Evolutionary conservation across 768 basidiomycete species (phyloP).

Genomic region (Agaricus blazei): DNA sequence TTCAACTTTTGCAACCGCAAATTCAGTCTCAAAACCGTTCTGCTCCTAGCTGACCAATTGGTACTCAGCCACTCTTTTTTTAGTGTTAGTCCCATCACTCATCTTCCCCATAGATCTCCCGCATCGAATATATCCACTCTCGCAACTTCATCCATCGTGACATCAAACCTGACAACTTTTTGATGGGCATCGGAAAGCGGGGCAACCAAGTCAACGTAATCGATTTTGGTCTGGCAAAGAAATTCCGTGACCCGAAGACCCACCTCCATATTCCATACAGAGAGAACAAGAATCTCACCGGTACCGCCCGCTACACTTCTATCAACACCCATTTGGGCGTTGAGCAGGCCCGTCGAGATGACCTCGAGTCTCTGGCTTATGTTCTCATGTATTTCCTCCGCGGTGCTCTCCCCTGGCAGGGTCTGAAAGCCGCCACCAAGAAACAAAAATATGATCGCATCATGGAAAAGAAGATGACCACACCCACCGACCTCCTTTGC

Average conservation of each 20-base stretch:
- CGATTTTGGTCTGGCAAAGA: constrained; percentile 98
- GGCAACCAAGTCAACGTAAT: constrained; percentile 99
- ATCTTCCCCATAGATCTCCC: constrained; percentile 68
- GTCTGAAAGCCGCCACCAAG: constrained; percentile 99
- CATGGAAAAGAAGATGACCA: constrained; percentile 99
- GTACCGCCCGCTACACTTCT: constrained; percentile 97
- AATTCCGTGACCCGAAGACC: constrained; percentile 99
- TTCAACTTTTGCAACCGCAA: constrained; percentile 98
- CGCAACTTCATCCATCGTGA: constrained; percentile 98
- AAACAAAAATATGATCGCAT: constrained; percentile 99
- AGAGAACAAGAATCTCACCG: constrained; percentile 99
- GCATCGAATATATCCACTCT: constrained; percentile 99
- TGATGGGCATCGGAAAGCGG: constrained; percentile 99
- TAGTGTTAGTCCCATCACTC: constrained; percentile 18
- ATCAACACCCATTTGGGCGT: constrained; percentile 99
- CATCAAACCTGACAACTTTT: constrained; percentile 99
- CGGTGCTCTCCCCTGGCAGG: constrained; percentile 97
- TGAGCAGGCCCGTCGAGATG: constrained; percentile 96
- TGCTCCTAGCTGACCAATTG: constrained; percentile 94
- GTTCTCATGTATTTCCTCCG: constrained; percentile 99
- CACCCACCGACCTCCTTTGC: constrained; percentile 92
- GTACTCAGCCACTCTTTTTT: constrained; percentile 33
- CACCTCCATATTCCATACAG: constrained; percentile 99
- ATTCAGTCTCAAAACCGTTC: constrained; percentile 94
- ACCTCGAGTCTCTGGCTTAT: constrained; percentile 96